Conservation (phyloP, 2,329 filamentous ascomycete species). For the Ophiobolus disseminans region DNA sequence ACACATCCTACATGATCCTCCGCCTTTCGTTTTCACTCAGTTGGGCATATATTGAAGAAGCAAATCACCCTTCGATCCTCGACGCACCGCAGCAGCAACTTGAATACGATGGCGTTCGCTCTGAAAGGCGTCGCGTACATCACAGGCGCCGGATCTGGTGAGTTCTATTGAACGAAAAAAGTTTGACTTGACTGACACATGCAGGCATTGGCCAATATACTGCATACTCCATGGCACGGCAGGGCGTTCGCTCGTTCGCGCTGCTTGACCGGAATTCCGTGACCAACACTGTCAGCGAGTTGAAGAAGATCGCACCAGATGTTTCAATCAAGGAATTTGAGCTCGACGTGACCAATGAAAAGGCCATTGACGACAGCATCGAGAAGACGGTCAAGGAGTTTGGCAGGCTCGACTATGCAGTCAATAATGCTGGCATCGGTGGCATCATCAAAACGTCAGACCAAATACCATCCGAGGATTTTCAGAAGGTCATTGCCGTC, state of each 20-base stretch:
- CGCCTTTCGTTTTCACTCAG: background rate
- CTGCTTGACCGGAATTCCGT: slow-evolving; percentile 56
- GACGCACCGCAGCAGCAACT: too few relatives aligned
- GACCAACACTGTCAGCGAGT: slow-evolving; percentile 37
- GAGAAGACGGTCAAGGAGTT: slow-evolving; percentile 54
- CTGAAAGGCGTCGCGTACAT: slow-evolving; percentile 58
- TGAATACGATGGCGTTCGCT: slow-evolving; percentile 46
- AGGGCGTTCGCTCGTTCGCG: slow-evolving; percentile 58
- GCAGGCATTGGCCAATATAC: slow-evolving; percentile 59
- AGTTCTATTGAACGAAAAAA: slow-evolving; percentile 5
- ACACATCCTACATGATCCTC: too few relatives aligned
- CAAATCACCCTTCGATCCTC: background rate
- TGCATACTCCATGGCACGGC: slow-evolving; percentile 56
- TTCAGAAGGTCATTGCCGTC: slow-evolving; percentile 59
- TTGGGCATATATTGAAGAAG: background rate
- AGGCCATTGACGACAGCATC: slow-evolving; percentile 55
- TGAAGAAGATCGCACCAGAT: slow-evolving; percentile 50
- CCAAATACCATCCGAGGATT: slow-evolving; percentile 57
- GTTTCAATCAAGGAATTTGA: slow-evolving; percentile 52
- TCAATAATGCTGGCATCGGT: slow-evolving; percentile 64
- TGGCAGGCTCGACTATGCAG: slow-evolving; percentile 62
- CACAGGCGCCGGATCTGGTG: slow-evolving; percentile 58
- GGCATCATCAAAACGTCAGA: slow-evolving; percentile 55
- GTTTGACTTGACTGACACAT: slow-evolving; percentile 4
- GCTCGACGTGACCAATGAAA: slow-evolving; percentile 57